Base-by-base conservation (phyloP, 2,329 filamentous ascomycete species). In the Penicillium sp. region DNA sequence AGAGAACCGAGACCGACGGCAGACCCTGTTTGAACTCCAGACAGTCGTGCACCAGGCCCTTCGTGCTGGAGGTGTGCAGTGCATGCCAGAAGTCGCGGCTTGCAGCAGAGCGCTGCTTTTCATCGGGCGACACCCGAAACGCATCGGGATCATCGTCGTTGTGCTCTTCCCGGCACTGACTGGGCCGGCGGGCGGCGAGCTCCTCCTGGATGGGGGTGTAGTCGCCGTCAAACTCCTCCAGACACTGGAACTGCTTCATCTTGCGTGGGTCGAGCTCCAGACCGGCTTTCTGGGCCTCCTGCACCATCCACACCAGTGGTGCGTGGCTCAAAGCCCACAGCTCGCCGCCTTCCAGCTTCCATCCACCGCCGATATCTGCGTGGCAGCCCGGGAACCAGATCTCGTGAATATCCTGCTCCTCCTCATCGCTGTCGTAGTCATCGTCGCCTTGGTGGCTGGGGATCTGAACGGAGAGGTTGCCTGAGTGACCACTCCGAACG, bases 311-410 rank as follows among this genome's bases (percentile, higher is more conserved):
- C 0, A 82, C 76, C 2, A 87, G 70, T 0, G 83, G 81, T 1
- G 82, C 74, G 51, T 87, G 83, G 48, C 81, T 85, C 16, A 85
- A 71, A 6, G 81, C 75, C 50, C 68, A 70, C 18, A 63, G 51
- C 57, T 86, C 84, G 16, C 71, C 74, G 1, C 71, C 70, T 0
- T 70, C 62, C 0, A 78, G 66, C 34, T 78, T 77, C 86, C 85
- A 89, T 0, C 86, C 86, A 7, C 86, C 86, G 1, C 86, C 86
- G 19, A 90, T 80, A 47, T 91, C 86, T 2, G 80, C 86, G 48
- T 94, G 87, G 8, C 83, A 81, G 7, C 87, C 87, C 0, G 86
- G 75, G 54, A 93, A 93, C 69, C 69, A 72, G 7, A 91, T 77
- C 55, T 93, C 87, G 43, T 86, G 78, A 33, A 91, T 84, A 50